A percentile compares a stretch with the other conserved stretches of the same genome.
These are phyloP conservation scores for Metarhizium humberi DNA, from an alignment of 2,329 filamentous ascomycete species.

Conservation along the genomic window DNA sequence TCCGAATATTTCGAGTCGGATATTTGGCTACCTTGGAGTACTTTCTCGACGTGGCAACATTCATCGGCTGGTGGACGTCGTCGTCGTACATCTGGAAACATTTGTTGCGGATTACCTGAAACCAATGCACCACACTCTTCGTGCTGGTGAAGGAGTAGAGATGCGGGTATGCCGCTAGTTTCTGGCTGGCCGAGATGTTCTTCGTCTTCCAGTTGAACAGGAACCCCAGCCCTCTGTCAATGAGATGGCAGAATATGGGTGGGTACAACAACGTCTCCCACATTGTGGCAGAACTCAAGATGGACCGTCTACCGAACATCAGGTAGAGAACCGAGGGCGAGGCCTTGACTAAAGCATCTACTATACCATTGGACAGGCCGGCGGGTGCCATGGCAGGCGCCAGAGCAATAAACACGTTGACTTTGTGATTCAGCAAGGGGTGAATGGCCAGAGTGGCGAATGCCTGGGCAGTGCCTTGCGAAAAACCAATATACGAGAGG, in stretches of 20 bases:
- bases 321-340: slow-evolving; percentile 89
- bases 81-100: slow-evolving; percentile 99
- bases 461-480: slow-evolving; percentile 91
- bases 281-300: slow-evolving; percentile 88
- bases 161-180: slow-evolving; percentile 91
- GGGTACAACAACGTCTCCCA: slow-evolving; percentile 96
- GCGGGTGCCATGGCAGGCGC: slow-evolving; percentile 95
- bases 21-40: slow-evolving; percentile 97
- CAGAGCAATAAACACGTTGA: slow-evolving; percentile 92
- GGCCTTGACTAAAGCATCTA: slow-evolving; percentile 87
- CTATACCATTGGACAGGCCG: slow-evolving; percentile 79
- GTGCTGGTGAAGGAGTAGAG: slow-evolving; percentile 95
- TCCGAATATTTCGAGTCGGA: slow-evolving; percentile 93
- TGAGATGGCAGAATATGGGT: slow-evolving; percentile 79
- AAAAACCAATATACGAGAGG: slow-evolving; percentile 93
- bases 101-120: slow-evolving; percentile 94
- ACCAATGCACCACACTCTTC: slow-evolving; percentile 97
- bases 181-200: slow-evolving; percentile 81
- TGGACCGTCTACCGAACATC: slow-evolving; percentile 83
- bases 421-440: slow-evolving; percentile 80
- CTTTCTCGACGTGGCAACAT: slow-evolving; percentile 60
- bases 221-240: slow-evolving; percentile 72
- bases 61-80: slow-evolving; percentile 71
- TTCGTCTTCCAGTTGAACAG: slow-evolving; percentile 82
- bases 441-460: slow-evolving; percentile 92